Evolutionary conservation across 2,329 filamentous ascomycete species (phyloP).

Genomic region (Tolypocladium tropicale): DNA sequence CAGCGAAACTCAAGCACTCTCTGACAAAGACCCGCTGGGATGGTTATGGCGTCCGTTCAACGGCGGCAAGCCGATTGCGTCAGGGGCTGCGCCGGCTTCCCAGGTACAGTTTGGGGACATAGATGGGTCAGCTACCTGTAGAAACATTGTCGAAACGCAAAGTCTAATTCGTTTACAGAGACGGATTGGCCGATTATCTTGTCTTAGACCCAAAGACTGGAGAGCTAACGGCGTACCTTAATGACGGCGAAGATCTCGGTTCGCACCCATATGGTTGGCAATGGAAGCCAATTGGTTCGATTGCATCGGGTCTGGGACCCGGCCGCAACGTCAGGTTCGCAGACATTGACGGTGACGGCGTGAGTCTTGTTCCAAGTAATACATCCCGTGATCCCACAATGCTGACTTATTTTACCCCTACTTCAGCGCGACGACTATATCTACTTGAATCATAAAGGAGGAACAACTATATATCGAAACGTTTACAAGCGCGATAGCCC

Average conservation of each 20-base stretch:
- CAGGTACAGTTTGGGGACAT: not conserved
- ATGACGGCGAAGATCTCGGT: not conserved
- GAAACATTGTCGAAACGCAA: not conserved
- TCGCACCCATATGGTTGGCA: not conserved
- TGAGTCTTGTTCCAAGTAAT: not conserved
- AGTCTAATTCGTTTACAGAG: not conserved
- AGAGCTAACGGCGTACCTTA: not conserved
- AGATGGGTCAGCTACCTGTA: not conserved
- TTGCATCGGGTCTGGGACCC: slow-evolving; percentile 7
- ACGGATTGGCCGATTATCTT: not conserved
- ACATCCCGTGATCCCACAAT: not conserved
- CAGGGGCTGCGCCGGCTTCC: not conserved
- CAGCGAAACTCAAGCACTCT: not conserved
- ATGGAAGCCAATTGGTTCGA: slow-evolving; percentile 2
- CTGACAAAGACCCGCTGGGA: not conserved
- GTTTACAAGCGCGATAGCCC: not conserved
- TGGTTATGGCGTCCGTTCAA: not conserved
- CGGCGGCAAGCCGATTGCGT: not conserved
- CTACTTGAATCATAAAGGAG: not conserved
- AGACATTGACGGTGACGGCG: slow-evolving; percentile 13
- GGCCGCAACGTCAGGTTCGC: slow-evolving; percentile 9
- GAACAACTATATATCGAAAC: not conserved
- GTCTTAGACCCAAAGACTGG: not conserved
- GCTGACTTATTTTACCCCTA: not conserved
- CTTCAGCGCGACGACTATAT: not conserved